Percentiles rank a stretch among this genome's conserved stretches.
Evolutionary conservation across 2,329 filamentous ascomycete genomes (phyloP).

Genomic region (Blumeriella jaapii): DNA sequence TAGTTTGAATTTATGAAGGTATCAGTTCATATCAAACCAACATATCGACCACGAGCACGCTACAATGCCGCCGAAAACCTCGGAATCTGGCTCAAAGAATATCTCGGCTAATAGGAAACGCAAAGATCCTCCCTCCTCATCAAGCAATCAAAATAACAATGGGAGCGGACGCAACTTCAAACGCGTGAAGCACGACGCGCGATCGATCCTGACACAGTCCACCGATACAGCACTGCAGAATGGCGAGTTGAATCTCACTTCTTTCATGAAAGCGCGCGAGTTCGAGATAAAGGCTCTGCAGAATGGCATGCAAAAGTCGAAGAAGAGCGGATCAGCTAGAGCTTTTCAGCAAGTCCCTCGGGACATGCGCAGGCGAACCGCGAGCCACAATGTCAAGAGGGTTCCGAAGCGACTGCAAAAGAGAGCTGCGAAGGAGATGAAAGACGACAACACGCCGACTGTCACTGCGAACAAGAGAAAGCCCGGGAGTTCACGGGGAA

Average conservation of each 20-base stretch:
- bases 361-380: conserved; percentile 72
- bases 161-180: conserved; percentile 25
- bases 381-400: conserved; percentile 87
- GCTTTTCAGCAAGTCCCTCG: conserved; percentile 89
- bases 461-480: conserved; percentile 55
- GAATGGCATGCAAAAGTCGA: conserved; percentile 67
- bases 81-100: conserved; percentile 1
- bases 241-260: conserved; percentile 75
- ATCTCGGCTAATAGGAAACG: conserved; percentile 15
- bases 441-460: conserved; percentile 80
- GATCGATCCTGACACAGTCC: conserved; percentile 34
- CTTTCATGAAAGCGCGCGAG: conserved; percentile 75
- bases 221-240: conserved; percentile 36
- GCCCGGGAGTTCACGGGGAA: conserved; percentile 43
- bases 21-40: no score
- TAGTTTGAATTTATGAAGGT: no score
- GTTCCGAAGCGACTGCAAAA: conserved; percentile 67
- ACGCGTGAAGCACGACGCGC: conserved; percentile 34
- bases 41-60: no score
- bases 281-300: conserved; percentile 84
- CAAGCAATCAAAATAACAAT: conserved; percentile 7
- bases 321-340: conserved; percentile 47
- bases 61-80: conserved; percentile 15
- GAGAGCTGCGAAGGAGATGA: conserved; percentile 64
- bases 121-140: conserved; percentile 19